A percentile compares a stretch with the other conserved stretches of the same genome.
Evolutionary conservation across 1,139 yeast genomes (phyloP).

Genomic region (Nakaseomyces nivariensis): DNA sequence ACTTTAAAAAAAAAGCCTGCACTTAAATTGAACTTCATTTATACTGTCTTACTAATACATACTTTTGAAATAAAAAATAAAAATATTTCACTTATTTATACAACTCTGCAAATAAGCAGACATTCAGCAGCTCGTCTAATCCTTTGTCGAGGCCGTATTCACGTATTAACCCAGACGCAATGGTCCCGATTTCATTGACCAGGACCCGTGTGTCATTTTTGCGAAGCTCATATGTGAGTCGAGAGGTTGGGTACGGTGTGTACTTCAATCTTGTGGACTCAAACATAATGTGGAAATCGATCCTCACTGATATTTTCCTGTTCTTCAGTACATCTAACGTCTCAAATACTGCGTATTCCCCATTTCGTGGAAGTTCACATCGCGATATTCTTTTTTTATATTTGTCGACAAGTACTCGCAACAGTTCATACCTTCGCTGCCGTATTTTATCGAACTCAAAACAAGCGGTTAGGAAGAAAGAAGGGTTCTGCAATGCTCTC

Average conservation of each 20-base stretch:
- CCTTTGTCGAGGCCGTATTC: conserved; percentile 5
- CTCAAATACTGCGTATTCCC: not conserved
- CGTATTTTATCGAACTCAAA: conserved; percentile 5
- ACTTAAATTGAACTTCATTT: not conserved
- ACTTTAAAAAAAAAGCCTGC: not conserved
- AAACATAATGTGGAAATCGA: conserved; percentile 3
- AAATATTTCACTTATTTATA: not conserved
- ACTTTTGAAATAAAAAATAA: not conserved
- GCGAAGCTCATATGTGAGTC: not conserved
- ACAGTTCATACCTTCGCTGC: not conserved
- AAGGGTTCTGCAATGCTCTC: not conserved
- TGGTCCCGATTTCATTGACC: not conserved
- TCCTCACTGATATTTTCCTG: not conserved
- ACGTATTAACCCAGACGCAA: not conserved
- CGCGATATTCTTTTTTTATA: not conserved
- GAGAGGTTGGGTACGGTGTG: conserved; percentile 1
- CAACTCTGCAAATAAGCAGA: conserved; percentile 5
- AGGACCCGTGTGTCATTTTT: not conserved
- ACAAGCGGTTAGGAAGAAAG: not conserved
- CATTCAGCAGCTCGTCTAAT: conserved; percentile 3
- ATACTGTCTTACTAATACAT: not conserved
- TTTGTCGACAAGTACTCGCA: not conserved
- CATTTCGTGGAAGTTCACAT: not conserved
- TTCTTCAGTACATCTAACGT: not conserved
- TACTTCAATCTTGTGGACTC: not conserved